phyloP scores from a whole-genome alignment of 352 stramenopile genomes.

The Phytophthora sp. region DNA sequence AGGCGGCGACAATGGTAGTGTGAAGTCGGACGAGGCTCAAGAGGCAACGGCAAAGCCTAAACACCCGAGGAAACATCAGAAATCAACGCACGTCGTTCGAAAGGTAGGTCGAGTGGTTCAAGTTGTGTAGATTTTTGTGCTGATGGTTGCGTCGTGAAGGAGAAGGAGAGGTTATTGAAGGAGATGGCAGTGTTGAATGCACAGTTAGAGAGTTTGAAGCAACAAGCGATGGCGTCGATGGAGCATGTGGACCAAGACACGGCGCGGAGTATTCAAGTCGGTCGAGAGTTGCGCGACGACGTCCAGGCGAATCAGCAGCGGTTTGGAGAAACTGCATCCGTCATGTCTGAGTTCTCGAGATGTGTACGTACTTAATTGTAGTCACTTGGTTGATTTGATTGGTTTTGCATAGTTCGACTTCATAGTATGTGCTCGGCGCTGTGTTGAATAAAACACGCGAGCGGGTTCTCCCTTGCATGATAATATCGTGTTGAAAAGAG shows the following conservation, averaged over 20 bases:
- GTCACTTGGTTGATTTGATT: no score
- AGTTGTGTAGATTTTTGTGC: neutral
- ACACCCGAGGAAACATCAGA: slow-evolving; percentile 28
- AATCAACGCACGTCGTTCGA: slow-evolving; percentile 26
- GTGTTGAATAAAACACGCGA: slow-evolving; percentile 15
- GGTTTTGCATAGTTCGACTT: no score
- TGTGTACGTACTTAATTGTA: slow-evolving; percentile 25
- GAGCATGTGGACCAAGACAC: slow-evolving; percentile 14
- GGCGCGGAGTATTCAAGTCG: slow-evolving; percentile 13
- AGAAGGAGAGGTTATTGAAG: slow-evolving; percentile 35
- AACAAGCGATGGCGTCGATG: slow-evolving; percentile 20
- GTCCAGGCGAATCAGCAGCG: slow-evolving; percentile 34
- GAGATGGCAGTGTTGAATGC: slow-evolving; percentile 30
- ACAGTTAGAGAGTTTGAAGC: slow-evolving; percentile 35
- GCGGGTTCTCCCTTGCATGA: slow-evolving; percentile 28
- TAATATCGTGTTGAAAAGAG: slow-evolving; percentile 11
- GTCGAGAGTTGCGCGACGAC: slow-evolving; percentile 24
- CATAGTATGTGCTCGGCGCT: neutral
- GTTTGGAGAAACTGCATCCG: slow-evolving; percentile 32
- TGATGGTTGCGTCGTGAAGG: slow-evolving; percentile 22
- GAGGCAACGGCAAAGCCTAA: neutral
- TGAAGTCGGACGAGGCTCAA: neutral
- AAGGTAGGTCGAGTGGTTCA: slow-evolving; percentile 6
- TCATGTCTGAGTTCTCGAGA: slow-evolving; percentile 39
- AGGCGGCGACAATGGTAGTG: neutral